A percentile compares a stretch with the other conserved stretches of the same genome.
These are phyloP conservation scores for Lactarius psammicola DNA, from an alignment of 768 basidiomycete genomes.

Conservation along the genomic window DNA sequence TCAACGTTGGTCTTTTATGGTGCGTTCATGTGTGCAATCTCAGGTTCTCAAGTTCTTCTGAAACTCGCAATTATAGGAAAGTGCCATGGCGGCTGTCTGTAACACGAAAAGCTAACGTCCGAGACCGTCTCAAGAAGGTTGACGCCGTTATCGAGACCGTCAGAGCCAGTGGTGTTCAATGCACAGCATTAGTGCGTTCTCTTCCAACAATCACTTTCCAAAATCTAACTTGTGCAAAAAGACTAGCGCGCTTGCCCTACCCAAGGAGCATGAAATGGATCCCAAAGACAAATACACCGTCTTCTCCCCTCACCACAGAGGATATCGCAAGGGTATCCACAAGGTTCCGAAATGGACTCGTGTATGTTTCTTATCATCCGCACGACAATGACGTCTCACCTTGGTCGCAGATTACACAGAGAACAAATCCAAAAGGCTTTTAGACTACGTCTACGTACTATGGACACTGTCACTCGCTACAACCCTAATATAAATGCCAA, in stretches of 20 bases:
- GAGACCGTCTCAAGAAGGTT: conserved; percentile 85
- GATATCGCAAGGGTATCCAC: conserved; percentile 93
- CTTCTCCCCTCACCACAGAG: conserved; percentile 63
- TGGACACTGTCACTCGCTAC: neutral
- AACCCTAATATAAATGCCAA: conserved; percentile 11
- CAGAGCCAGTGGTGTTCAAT: conserved; percentile 75
- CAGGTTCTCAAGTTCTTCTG: neutral
- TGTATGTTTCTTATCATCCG: conserved; percentile 46
- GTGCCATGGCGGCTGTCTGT: conserved; percentile 88
- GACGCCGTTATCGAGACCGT: conserved; percentile 92
- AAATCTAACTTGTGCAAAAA: conserved; percentile 35
- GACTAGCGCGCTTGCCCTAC: conserved; percentile 75
- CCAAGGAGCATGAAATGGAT: conserved; percentile 92
- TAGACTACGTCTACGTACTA: conserved; percentile 36
- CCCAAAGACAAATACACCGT: conserved; percentile 94
- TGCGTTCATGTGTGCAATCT: conserved; percentile 40
- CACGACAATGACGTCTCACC: neutral
- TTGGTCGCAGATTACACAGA: conserved; percentile 65
- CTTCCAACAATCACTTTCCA: neutral
- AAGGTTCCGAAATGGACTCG: conserved; percentile 98
- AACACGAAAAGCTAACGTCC: conserved; percentile 90
- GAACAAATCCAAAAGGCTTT: conserved; percentile 92
- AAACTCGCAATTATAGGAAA: conserved; percentile 61
- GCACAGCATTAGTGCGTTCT: conserved; percentile 65
- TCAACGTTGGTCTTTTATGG: conserved; percentile 83